phyloP scores from a whole-genome alignment of 1,139 yeast species.

The Yamadazyma membranifaciens region DNA sequence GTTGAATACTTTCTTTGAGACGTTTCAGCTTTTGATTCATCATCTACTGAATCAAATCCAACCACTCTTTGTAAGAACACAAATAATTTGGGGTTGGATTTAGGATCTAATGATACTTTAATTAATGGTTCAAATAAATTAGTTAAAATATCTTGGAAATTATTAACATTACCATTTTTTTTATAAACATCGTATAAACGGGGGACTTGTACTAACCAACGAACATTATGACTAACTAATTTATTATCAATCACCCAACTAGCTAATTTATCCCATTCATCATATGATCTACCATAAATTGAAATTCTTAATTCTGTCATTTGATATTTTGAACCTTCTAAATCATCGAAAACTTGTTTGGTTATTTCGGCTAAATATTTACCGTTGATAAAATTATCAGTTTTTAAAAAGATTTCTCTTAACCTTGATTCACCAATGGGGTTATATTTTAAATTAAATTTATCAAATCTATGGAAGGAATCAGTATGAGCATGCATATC shows the following conservation, averaged over 20 bases:
- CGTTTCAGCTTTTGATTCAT: constrained; percentile 89
- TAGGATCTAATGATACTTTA: constrained; percentile 84
- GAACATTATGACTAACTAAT: constrained; percentile 85
- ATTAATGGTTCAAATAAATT: constrained; percentile 88
- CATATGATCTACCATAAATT: constrained; percentile 81
- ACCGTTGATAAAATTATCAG: constrained; percentile 91
- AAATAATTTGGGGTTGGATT: constrained; percentile 82
- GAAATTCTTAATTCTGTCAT: constrained; percentile 96
- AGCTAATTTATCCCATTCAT: constrained; percentile 96
- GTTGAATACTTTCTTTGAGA: constrained; percentile 78
- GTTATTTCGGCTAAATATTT: constrained; percentile 90
- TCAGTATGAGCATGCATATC: constrained; percentile 99
- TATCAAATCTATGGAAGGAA: constrained; percentile 96
- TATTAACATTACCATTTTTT: constrained; percentile 64
- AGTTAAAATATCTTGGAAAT: constrained; percentile 72
- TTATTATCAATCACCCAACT: constrained; percentile 94
- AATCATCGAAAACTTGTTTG: constrained; percentile 86
- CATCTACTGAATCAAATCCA: constrained; percentile 98
- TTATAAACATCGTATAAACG: constrained; percentile 88
- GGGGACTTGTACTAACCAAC: constrained; percentile 97
- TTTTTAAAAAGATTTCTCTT: constrained; percentile 91
- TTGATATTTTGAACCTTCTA: constrained; percentile 93
- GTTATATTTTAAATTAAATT: constrained; percentile 93
- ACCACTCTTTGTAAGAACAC: constrained; percentile 89
- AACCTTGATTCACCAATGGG: constrained; percentile 98